Evolutionary conservation across 2,329 filamentous ascomycete species (phyloP).

Genomic region (Fusarium temperatum): DNA sequence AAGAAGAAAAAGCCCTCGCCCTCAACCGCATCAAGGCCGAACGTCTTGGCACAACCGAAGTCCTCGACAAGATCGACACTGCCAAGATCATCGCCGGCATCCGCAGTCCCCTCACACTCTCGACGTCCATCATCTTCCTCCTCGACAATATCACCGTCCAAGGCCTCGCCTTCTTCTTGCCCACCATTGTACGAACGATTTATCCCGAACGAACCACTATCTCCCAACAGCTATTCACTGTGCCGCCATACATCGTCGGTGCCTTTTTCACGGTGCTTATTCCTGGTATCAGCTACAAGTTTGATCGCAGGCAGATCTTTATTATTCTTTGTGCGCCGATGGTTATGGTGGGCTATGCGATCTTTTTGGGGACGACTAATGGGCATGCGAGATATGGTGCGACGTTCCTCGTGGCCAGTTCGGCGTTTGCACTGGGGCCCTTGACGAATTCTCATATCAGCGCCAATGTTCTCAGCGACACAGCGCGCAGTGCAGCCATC

Average conservation of each 20-base stretch:
- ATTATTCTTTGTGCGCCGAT: constrained; percentile 68
- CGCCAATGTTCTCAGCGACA: constrained; percentile 77
- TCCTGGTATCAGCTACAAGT: constrained; percentile 68
- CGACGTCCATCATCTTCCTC: constrained; percentile 67
- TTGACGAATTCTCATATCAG: constrained; percentile 55
- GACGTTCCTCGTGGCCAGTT: constrained; percentile 70
- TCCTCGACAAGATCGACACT: constrained; percentile 66
- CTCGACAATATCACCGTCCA: constrained; percentile 77
- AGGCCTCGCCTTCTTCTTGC: constrained; percentile 75
- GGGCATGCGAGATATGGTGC: constrained; percentile 70
- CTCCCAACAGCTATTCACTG: constrained; percentile 74
- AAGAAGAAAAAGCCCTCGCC: constrained; percentile 70
- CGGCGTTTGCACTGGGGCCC: constrained; percentile 14
- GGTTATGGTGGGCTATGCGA: constrained; percentile 74
- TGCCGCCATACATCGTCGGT: constrained; percentile 75
- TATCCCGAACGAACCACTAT: constrained; percentile 66
- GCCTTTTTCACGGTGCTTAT: constrained; percentile 72
- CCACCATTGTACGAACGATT: constrained; percentile 75
- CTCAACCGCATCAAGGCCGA: constrained; percentile 68
- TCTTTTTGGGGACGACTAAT: constrained; percentile 69
- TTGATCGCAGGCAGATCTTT: constrained; percentile 68
- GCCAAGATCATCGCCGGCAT: constrained; percentile 69
- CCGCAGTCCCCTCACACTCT: constrained; percentile 64
- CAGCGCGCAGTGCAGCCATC: constrained; percentile 72
- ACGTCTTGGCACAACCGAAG: constrained; percentile 65